These are phyloP conservation scores for Carex scoparia DNA, from an alignment of 176 grass and related monocot genomes.

Conservation along the genomic window DNA sequence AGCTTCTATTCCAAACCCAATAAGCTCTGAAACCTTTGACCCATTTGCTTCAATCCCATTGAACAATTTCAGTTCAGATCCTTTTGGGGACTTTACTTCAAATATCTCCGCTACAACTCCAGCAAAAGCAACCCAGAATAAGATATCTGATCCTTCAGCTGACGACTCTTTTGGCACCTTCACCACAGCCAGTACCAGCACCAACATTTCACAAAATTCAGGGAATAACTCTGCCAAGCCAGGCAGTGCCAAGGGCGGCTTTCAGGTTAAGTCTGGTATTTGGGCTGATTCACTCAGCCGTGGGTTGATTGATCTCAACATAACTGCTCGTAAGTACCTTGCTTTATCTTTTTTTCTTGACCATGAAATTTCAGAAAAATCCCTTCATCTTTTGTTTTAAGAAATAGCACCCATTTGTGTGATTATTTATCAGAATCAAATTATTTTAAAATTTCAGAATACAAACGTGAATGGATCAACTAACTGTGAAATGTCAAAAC, in stretches of 20 bases:
- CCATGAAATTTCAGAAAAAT: not conserved
- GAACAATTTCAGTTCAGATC: conserved; percentile 68
- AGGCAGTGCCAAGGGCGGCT: conserved; percentile 45
- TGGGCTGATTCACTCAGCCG: conserved; percentile 92
- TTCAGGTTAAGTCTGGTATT: conserved; percentile 96
- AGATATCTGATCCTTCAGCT: conserved; percentile 38
- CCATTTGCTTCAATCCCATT: conserved; percentile 82
- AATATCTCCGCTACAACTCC: conserved; percentile 31
- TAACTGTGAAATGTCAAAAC: not conserved
- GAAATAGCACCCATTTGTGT: not conserved
- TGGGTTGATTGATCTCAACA: conserved; percentile 97
- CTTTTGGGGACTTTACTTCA: conserved; percentile 66
- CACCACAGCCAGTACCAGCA: not conserved
- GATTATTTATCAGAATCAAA: not conserved
- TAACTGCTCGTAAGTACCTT: conserved; percentile 66
- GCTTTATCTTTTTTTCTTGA: not conserved
- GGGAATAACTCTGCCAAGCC: conserved; percentile 36
- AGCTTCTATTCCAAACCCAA: conserved; percentile 29
- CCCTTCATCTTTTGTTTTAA: not conserved
- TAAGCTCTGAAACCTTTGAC: conserved; percentile 54
- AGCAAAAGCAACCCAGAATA: not conserved
- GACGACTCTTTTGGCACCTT: conserved; percentile 39
- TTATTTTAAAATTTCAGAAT: not conserved
- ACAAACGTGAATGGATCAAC: not conserved
- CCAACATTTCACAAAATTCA: conserved; percentile 23